These are phyloP conservation scores for Oryza brachyantha DNA, from an alignment of 176 grass and related monocot genomes.

Conservation along the genomic window DNA sequence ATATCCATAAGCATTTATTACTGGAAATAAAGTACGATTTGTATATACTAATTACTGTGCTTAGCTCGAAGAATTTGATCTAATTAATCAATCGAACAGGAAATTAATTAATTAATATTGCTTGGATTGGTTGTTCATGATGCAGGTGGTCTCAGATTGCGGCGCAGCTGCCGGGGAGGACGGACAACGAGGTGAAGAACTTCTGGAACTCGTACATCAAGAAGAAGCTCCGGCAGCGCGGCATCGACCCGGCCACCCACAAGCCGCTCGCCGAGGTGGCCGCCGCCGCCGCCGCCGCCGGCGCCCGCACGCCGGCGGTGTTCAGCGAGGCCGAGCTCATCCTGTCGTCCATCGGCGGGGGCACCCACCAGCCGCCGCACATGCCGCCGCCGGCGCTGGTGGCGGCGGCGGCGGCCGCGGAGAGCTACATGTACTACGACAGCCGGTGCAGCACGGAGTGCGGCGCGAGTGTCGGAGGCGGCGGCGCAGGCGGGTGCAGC, in stretches of 20 bases:
- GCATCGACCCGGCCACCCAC: slow-evolving; percentile 76
- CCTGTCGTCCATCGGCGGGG: slow-evolving; percentile 7
- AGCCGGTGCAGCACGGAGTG: background rate
- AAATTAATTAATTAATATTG: background rate
- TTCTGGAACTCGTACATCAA: slow-evolving; percentile 93
- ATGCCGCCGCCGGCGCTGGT: background rate
- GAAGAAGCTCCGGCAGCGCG: slow-evolving; percentile 74
- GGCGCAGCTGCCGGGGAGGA: slow-evolving; percentile 71
- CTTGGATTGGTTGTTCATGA: background rate
- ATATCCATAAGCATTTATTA: background rate
- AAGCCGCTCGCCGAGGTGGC: slow-evolving; percentile 35
- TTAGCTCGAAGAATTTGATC: background rate
- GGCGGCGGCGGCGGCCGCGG: background rate
- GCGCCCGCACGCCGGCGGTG: slow-evolving; percentile 27
- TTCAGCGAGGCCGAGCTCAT: slow-evolving; percentile 50
- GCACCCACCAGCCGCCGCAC: background rate
- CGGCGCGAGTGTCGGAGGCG: background rate
- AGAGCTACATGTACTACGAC: slow-evolving; percentile 40
- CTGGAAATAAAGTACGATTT: background rate
- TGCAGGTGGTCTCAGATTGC: slow-evolving; percentile 80
- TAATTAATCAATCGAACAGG: background rate
- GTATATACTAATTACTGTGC: background rate
- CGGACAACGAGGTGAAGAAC: slow-evolving; percentile 98
- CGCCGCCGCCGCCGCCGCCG: background rate
- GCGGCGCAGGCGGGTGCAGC: background rate